Percentiles rank a stretch among this genome's conserved stretches.
Conservation (phyloP, 208 protist species). For the Naegleria lovaniensis region DNA sequence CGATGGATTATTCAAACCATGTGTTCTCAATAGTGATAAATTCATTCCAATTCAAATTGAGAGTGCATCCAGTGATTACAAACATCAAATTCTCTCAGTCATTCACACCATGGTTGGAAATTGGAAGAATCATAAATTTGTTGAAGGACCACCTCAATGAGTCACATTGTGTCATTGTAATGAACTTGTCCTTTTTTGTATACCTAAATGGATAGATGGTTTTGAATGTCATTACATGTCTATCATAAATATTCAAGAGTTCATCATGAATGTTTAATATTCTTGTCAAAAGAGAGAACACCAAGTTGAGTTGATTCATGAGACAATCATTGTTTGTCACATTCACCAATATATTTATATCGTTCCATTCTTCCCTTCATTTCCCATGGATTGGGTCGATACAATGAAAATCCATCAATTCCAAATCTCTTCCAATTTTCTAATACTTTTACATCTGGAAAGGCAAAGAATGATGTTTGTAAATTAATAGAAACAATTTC, state of each 20-base stretch:
- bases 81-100: not conserved
- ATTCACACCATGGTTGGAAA: not conserved
- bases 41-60: constrained; percentile 1
- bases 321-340: no score
- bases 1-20: constrained; percentile 30
- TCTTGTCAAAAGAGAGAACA: no score
- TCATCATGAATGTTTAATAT: no score
- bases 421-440: not conserved
- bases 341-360: not conserved
- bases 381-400: not conserved
- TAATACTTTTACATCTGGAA: not conserved
- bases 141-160: not conserved
- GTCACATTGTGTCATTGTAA: no score
- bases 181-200: no score
- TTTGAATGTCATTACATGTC: no score
- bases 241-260: no score
- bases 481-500: not conserved
- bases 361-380: not conserved
- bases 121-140: not conserved
- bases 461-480: not conserved
- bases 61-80: not conserved
- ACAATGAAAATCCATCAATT: not conserved
- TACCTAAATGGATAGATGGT: no score
- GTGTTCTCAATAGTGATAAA: constrained; percentile 31
- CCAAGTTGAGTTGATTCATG: no score